Evolutionary conservation across 495 filamentous ascomycete species (phyloP), one percentile per base, ranked within the genome.

Genomic region (Trichodelitschia bisporula): DNA sequence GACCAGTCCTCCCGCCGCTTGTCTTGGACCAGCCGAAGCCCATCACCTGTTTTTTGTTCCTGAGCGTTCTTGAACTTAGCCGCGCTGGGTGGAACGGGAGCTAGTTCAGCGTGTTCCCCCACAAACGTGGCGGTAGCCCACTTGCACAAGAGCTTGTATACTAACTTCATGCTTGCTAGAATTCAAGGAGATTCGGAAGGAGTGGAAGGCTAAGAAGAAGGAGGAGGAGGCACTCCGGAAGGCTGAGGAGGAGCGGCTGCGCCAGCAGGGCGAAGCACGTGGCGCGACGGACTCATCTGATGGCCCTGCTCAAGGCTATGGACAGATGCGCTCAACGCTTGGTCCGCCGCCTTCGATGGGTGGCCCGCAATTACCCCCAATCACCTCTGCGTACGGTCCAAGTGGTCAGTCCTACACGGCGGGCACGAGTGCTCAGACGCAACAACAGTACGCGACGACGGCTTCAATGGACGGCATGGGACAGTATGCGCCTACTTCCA

Each of bases 171-270:
- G 26, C 32, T 36, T 37, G 38, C 46, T 45, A 97, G 86, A 95
- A 51, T 97, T 97, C 56, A 97, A 97, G 54, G 86, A 97, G 43
- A 95, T 97, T 36, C 77, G 86, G 31, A 92, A 93, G 50, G 82
- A 93, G 47, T 97, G 86, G 86, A 97, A 97, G 53, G 76, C 77
- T 12, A 78, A 83, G 36, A 97, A 95, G 67, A 95, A 97, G 76
- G 86, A 97, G 51, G 86, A 95, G 41, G 86, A 95, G 35, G 68
- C 67, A 34, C 57, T 61, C 45, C 74, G 86, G 41, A 95, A 95
- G 62, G 76, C 72, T 14, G 76, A 77, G 3, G 86, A 93, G 41
- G 86, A 95, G 40, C 69, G 79, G 34, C 67, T 76, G 37, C 75
- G 79, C 28, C 66, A 69, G 21, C 61, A 62, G 17, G 72, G 73